Evolutionary conservation across 139 green algal species (phyloP), one percentile per base, ranked within the genome.

Genomic region (Micromonas pusilla): DNA sequence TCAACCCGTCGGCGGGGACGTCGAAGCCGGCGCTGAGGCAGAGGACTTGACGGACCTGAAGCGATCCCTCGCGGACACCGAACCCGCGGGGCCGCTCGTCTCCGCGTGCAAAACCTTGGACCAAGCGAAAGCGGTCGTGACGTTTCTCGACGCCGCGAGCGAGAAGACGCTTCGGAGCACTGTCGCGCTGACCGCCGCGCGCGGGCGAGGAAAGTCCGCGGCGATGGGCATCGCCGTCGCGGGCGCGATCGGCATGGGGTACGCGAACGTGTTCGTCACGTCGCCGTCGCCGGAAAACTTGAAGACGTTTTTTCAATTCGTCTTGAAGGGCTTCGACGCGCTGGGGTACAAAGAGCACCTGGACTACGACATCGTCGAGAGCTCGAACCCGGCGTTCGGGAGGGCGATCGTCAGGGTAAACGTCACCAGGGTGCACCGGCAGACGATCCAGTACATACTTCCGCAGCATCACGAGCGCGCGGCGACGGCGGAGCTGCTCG

Each of bases 231-330:
- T 95, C 30, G 90, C 89, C 39, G 87, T 93, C 26, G 86, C 89
- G 0, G 94, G 94, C 16, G 93, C 95, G 0, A 80, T 98, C 37
- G 92, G 81, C 0, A 88, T 97, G 76, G 93, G 93, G 65, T 99
- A 98, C 84, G 85, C 82, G 72, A 99, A 99, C 87, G 97, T 98
- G 82, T 99, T 98, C 74, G 95, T 99, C 53, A 98, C 95, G 2
- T 91, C 94, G 2, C 95, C 95, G 2, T 93, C 87, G 1, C 95
- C 95, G 0, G 95, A 99, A 85, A 99, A 99, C 87, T 82, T 98
- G 82, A 86, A 87, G 28, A 99, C 95, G 13, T 90, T 99, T 39
- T 99, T 99, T 72, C 90, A 97, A 83, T 99, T 99, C 84, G 85
- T 98, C 70, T 92, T 96, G 85, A 97, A 97, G 83, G 91, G 89